Evolutionary conservation across 2,329 filamentous ascomycete species (phyloP).

Genomic region (Cercospora sp.): DNA sequence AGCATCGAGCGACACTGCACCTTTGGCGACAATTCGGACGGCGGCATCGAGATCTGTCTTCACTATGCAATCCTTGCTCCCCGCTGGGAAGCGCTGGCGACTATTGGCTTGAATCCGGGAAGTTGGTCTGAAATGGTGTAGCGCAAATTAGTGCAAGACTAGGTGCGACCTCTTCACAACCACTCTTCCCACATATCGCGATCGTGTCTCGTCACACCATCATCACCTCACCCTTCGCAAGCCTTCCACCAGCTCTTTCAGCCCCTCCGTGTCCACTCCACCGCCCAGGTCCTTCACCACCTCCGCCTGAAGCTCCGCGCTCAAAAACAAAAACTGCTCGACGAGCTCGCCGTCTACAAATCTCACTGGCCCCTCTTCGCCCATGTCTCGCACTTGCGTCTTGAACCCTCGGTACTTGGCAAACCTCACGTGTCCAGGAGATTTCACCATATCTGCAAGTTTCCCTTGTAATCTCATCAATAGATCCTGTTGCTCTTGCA

Average conservation of each 20-base stretch:
- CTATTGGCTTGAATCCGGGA: neutral
- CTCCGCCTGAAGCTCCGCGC: conserved; percentile 57
- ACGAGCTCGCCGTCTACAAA: conserved; percentile 93
- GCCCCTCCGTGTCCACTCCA: conserved; percentile 54
- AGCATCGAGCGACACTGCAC: neutral
- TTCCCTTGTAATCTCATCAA: conserved; percentile 77
- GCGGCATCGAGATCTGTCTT: neutral
- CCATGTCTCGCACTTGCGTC: conserved; percentile 63
- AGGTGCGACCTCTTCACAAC: neutral
- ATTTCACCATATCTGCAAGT: conserved; percentile 65
- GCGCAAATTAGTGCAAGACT: neutral
- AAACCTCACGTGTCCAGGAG: conserved; percentile 74
- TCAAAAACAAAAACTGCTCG: conserved; percentile 76
- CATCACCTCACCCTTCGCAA: conserved; percentile 48
- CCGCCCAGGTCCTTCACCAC: conserved; percentile 50
- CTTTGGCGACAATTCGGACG: neutral
- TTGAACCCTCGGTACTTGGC: conserved; percentile 78
- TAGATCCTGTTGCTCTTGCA: conserved; percentile 70
- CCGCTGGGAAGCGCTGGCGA: neutral
- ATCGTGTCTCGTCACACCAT: neutral
- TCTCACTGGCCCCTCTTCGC: conserved; percentile 71
- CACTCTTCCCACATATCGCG: neutral
- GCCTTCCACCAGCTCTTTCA: conserved; percentile 61
- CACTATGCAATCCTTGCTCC: neutral
- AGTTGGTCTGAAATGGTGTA: neutral